Evolutionary conservation across 352 stramenopile genomes (phyloP), one percentile per base, ranked within the genome.

Genomic region (Globisporangium heterothallicum): DNA sequence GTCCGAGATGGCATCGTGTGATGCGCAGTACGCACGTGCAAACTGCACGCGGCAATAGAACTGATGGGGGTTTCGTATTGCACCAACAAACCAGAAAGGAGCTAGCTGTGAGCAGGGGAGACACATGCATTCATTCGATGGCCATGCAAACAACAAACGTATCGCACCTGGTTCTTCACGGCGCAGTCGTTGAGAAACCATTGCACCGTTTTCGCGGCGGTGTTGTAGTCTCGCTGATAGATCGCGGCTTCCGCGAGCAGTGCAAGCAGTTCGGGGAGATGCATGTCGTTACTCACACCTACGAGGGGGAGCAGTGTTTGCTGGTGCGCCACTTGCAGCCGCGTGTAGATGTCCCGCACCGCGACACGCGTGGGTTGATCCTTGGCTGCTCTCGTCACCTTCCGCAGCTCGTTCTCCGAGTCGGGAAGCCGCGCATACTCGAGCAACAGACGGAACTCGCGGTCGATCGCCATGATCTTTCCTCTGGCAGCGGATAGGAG

Each of bases 41-140:
- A 97, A 88, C 49, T 90, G 77, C 4, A 80, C 74, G 43, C 89
- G 76, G 59, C 85, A 96, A 58, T 88, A 92, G 63, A 97, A 96
- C 83, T 90, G 43, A 45, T n/a, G n/a, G n/a, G n/a, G n/a, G n/a
- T n/a, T n/a, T n/a, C n/a, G n/a, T n/a, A n/a, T n/a, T n/a, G n/a
- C n/a, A n/a, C n/a, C n/a, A n/a, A n/a, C n/a, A n/a, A n/a, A n/a
- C n/a, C n/a, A n/a, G n/a, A n/a, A n/a, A n/a, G n/a, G n/a, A n/a
- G n/a, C n/a, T n/a, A n/a, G n/a, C n/a, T n/a, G n/a, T n/a, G n/a
- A n/a, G n/a, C n/a, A n/a, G n/a, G n/a, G n/a, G n/a, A n/a, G n/a
- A n/a, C n/a, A n/a, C n/a, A n/a, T n/a, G n/a, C n/a, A n/a, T n/a
- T n/a, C n/a, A 8, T 49, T 44, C n/a, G 6, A 44, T 10, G 16